Evolutionary conservation across 2,329 filamentous ascomycete genomes (phyloP), one percentile per base, ranked within the genome.

Genomic region (Hypoxylon sp.): DNA sequence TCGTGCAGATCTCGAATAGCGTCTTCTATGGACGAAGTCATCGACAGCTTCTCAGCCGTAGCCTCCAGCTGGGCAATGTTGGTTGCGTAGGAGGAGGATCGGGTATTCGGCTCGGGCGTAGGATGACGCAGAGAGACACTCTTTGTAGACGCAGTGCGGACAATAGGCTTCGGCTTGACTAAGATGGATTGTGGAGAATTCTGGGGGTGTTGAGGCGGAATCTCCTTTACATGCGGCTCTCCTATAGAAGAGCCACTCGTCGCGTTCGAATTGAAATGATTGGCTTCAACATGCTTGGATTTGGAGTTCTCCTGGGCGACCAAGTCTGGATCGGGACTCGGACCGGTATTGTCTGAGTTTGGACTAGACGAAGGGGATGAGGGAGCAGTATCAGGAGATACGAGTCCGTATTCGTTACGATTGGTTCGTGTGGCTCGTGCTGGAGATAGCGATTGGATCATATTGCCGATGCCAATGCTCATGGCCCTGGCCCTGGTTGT

Each of bases 51-150:
- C 80, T 94, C 92, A 53, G 92, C 92, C 10, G 89, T 91, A 71
- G 91, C 90, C 80, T 95, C 92, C 69, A 94, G 87, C 54, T 90
- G 88, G 71, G 90, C 89, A 69, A 94, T 90, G 81, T 91, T 94
- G 77, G 85, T 86, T 17, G 86, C 81, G 76, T 88, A 90, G 33
- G 88, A 88, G 26, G 87, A 88, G 64, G 90, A 87, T 62, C 89
- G 84, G 55, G 85, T 84, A 76, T 87, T 87, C 53, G 88, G 81
- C 75, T 92, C 90, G 59, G 90, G 89, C 1, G 85, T 84, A 31
- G 89, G 89, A 75, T 91, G 89, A 70, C 83, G 82, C 51, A 89
- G 80, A 31, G 80, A 79, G 13, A 83, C 79, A 54, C 80, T 80
- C 59, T 80, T 81, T 69, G 78, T 84, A 61, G 82, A 85, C 2